Evolutionary conservation across 345 rosid species (phyloP), one percentile per base, ranked within the genome.

Genomic region (Aquilaria yunnanensis): DNA sequence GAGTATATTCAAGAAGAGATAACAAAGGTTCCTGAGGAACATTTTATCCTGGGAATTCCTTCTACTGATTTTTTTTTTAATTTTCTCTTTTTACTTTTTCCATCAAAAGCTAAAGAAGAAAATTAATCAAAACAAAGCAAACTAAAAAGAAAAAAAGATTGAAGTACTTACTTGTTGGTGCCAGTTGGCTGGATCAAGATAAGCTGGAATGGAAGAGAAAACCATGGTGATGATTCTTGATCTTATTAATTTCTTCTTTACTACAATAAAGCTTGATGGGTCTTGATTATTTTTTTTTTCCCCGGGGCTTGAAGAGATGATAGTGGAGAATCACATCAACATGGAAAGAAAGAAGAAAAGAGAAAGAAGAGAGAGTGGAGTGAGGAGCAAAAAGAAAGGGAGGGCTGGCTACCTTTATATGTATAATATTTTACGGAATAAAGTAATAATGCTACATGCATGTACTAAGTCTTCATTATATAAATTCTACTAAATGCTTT

Each of bases 111-210:
- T 57, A 60, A 70, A 72, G 68, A 74, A 56, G 56, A 57, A 32
- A 32, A 2, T 12, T 61, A 54, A 13, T 5, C 5, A 37, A 37
- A 37, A 37, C 7, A n/a, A 58, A 48, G 45, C 64, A 59, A 37
- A 37, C 8, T 37, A 37, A 37, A 37, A 8, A 37, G 43, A 37
- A 67, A 70, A 76, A 66, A 37, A 8, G 43, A 37, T 37, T 37
- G 4, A 1, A 37, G 1, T 62, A 16, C 87, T 69, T 81, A 89
- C 96, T 73, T 85, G 96, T 62, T 86, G 43, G 4, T 37, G 97
- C 97, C 97, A 94, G 89, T 90, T 90, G 83, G 89, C 69, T 60
- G 92, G 96, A 88, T 90, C 99, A 81, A 86, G 95, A 82, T 94
- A 90, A 80, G 95, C 80, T 37, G 43, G 93, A 62, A 90, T 77